Evolutionary conservation across 2,329 filamentous ascomycete genomes (phyloP), one percentile per base, ranked within the genome.

Genomic region (Cordyceps javanica): DNA sequence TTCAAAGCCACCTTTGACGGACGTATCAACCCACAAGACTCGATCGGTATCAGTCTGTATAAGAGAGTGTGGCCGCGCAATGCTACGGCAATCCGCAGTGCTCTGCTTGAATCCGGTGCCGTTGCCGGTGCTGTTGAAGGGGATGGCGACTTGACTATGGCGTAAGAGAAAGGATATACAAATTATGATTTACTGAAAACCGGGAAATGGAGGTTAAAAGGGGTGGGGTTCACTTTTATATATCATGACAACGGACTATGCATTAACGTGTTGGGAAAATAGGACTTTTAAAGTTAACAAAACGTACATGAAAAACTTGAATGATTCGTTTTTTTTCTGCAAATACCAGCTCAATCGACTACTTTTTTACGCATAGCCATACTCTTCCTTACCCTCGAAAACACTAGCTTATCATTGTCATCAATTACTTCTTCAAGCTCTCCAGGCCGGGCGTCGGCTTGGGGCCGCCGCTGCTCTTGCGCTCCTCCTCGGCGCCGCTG

Each of bases 1-100:
- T 97, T 97, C 82, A 99, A 99, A 80, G 94, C 94, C 13, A 97
- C 89, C 2, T 99, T 99, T 75, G 95, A 99, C 71, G 91, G 87
- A 13, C 90, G 89, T 70, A 93, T 99, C 71, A 97, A 97, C 72
- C 92, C 94, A 1, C 90, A 97, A 75, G 94, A 99, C 74, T 87
- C 91, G 3, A 86, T 99, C 48, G 94, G 90, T 51, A 89, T 97
- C 62, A 96, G 90, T 74, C 70, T 94, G 67, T 94, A 93, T 70
- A 94, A 94, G 81, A 77, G 89, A 23, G 85, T 93, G 60, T 94
- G 87, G 81, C 94, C 94, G 8, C 80, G 92, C 59, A 79, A 79
- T 61, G 86, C 91, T 19, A 68, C 68, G 46, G 73, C 77, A 1
- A 69, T 82, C 34, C 66, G 70, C 13, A 77, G 75, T 2, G 66